These are phyloP conservation scores for Rhodotorula sp. DNA, from an alignment of 1,284 basidiomycete genomes.

Conservation along the genomic window DNA sequence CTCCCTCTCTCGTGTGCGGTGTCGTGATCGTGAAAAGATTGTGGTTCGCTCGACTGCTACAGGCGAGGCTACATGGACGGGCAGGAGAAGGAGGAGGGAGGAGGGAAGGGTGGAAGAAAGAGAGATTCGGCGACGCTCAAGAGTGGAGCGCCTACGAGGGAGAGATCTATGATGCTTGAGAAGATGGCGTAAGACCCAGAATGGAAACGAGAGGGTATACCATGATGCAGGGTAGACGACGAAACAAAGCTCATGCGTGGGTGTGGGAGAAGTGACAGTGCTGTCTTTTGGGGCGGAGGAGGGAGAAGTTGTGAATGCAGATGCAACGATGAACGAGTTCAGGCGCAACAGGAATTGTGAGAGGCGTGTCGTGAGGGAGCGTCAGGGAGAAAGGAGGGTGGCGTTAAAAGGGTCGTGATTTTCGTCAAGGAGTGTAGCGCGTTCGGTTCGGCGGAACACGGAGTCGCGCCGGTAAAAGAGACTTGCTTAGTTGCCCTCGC, in stretches of 20 bases:
- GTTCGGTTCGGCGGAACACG: too few relatives aligned
- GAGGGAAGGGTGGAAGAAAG: background rate
- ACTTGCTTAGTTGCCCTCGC: constrained; percentile 1
- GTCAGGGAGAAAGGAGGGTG: background rate
- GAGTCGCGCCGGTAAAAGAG: background rate
- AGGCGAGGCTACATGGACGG: background rate
- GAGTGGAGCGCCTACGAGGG: too few relatives aligned
- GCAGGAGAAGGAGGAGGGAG: background rate
- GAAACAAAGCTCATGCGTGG: background rate
- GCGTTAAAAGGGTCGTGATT: background rate
- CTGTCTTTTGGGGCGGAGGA: background rate
- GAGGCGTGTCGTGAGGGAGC: background rate
- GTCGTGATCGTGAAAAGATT: too few relatives aligned
- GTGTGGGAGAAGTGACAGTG: background rate
- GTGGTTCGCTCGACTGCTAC: too few relatives aligned
- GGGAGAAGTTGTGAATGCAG: background rate
- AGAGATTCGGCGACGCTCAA: too few relatives aligned
- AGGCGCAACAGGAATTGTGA: background rate
- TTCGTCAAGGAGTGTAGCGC: too few relatives aligned
- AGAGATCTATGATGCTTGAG: too few relatives aligned
- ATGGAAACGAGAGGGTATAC: background rate
- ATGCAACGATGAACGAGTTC: background rate
- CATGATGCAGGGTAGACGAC: background rate
- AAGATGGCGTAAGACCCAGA: too few relatives aligned
- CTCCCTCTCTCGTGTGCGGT: too few relatives aligned